Evolutionary conservation across 768 basidiomycete species (phyloP), one percentile per base, ranked within the genome.

Genomic region (Podaxis sp.): DNA sequence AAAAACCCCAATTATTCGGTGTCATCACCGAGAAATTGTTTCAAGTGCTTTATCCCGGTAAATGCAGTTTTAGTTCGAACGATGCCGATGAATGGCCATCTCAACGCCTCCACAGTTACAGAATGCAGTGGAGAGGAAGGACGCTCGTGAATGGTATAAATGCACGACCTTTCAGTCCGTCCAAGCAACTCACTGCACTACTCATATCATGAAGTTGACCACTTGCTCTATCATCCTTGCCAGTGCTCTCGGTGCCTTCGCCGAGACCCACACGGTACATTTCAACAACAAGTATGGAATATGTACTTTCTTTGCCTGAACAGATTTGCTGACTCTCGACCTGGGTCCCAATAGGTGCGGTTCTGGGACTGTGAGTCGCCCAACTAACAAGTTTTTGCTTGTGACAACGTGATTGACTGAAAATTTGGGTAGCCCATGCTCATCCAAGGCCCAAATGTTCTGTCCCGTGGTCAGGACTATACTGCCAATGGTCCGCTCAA

Each of bases 391-490:
- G 40, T 17, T 41, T 41, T 13, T n/a, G 40, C 2, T 41, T 13
- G 7, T n/a, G 17, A 41, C 40, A 2, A 41, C 40, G 0, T 41
- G 40, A 41, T 41, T n/a, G 17, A 7, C 17, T 37, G 29, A 33
- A 9, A 9, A 33, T 12, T 4, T 9, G 36, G 17, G n/a, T 36
- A 55, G 53, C 40, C 55, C n/a, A 41, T 56, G 55, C 40, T 56
- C 36, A 56, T 40, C 11, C 55, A 56, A 41, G 36, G 38, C 3
- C 38, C 55, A 41, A 64, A 70, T 15, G 63, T 74, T n/a, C 69
- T 79, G 8, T 75, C 74, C n/a, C 70, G 69, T 4, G 77, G 76
- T 19, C 65, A 59, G 4, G 68, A 70, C 33, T 74, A 66, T 57
- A 72, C 68, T 24, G 61, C 61, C 37, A 67, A 71, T 27, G 77